phyloP scores from a whole-genome alignment of 768 basidiomycete species.

The Lactarius hengduanensis region DNA sequence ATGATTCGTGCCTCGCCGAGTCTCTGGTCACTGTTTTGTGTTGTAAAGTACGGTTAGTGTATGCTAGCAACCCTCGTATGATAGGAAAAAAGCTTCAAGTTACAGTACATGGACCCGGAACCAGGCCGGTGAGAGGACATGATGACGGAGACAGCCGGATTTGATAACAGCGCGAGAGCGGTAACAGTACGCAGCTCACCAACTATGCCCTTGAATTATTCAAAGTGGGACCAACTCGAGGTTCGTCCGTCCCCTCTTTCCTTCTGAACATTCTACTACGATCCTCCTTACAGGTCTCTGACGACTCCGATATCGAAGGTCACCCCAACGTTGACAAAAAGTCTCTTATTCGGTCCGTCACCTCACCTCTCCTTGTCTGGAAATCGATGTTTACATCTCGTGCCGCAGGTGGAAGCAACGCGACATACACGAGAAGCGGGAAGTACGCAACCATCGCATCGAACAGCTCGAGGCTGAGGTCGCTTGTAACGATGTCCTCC shows the following conservation, averaged over 20 bases:
- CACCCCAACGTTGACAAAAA: conserved; percentile 98
- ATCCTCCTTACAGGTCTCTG: conserved; percentile 63
- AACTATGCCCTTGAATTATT: conserved; percentile 86
- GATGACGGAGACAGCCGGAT: no score
- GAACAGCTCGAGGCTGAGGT: conserved; percentile 72
- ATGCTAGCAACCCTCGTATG: no score
- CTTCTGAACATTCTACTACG: conserved; percentile 15
- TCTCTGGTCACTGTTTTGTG: no score
- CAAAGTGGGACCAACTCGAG: conserved; percentile 97
- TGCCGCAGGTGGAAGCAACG: conserved; percentile 87
- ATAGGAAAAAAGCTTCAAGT: no score
- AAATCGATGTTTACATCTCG: not conserved
- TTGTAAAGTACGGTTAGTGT: no score
- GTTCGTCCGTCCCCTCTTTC: conserved; percentile 39
- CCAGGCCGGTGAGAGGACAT: no score
- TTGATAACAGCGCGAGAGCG: no score
- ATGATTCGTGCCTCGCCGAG: no score
- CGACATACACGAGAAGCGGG: conserved; percentile 97
- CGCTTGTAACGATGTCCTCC: conserved; percentile 77
- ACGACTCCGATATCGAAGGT: conserved; percentile 97
- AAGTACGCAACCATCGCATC: conserved; percentile 74
- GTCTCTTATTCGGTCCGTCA: conserved; percentile 81
- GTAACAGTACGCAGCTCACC: not conserved
- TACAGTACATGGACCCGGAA: no score
- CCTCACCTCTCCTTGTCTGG: not conserved